phyloP scores from a whole-genome alignment of 768 basidiomycete genomes.

The Lactifluus pinguis region DNA sequence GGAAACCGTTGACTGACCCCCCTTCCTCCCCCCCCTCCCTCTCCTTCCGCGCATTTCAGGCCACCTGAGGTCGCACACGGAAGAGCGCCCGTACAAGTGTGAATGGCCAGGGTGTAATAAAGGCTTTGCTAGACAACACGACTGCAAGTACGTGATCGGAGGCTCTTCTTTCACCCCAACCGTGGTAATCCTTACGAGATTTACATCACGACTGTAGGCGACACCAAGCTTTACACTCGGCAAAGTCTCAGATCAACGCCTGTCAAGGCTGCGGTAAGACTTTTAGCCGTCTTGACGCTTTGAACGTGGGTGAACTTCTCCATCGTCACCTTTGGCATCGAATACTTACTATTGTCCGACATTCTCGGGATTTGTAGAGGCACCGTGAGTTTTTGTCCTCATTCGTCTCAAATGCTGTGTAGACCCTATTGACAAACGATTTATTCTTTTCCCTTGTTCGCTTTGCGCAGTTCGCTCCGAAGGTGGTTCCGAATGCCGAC shows the following conservation, averaged over 20 bases:
- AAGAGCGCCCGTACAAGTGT: conserved; percentile 90
- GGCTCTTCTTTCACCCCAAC: background rate
- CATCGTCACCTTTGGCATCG: conserved; percentile 20
- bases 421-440: conserved; percentile 16
- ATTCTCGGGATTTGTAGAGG: conserved; percentile 37
- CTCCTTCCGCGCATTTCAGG: conserved; percentile 35
- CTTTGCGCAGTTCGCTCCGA: conserved; percentile 63
- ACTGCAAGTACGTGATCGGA: conserved; percentile 75
- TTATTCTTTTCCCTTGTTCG: conserved; percentile 19
- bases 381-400: conserved; percentile 47
- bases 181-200: conserved; percentile 4
- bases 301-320: conserved; percentile 61
- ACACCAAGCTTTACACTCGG: conserved; percentile 82
- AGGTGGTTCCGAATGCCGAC: conserved; percentile 70
- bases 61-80: conserved; percentile 90
- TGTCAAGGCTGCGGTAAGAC: conserved; percentile 92
- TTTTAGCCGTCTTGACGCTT: conserved; percentile 87
- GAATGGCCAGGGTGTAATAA: conserved; percentile 93
- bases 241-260: conserved; percentile 74
- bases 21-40: background rate
- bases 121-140: conserved; percentile 90
- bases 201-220: conserved; percentile 38
- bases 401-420: background rate
- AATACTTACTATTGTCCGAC: conserved; percentile 14
- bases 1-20: conserved; percentile 7